These are phyloP conservation scores for Gymnopilus junonius DNA, from an alignment of 768 basidiomycete genomes.

Conservation along the genomic window DNA sequence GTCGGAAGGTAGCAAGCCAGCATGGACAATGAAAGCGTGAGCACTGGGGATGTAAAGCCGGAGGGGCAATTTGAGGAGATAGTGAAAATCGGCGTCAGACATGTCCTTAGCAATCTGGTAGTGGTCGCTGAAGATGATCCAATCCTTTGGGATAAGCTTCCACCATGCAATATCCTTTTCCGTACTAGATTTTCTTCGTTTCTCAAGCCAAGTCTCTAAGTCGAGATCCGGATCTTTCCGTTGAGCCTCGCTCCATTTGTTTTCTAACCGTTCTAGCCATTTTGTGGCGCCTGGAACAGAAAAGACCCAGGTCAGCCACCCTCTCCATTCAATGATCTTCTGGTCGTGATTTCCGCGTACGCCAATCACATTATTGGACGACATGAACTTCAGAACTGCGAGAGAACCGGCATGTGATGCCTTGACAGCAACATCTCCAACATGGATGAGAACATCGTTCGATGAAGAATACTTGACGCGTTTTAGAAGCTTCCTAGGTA, in stretches of 20 bases:
- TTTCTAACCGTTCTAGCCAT: conserved; percentile 62
- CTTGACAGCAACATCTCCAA: conserved; percentile 84
- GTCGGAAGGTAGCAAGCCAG: conserved; percentile 78
- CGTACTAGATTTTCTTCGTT: conserved; percentile 16
- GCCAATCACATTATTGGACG: conserved; percentile 65
- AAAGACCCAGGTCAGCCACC: conserved; percentile 83
- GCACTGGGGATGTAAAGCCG: conserved; percentile 74
- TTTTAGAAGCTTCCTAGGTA: conserved; percentile 61
- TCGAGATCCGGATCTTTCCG: conserved; percentile 10
- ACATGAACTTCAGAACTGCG: conserved; percentile 67
- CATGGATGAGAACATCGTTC: conserved; percentile 75
- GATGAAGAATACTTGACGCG: conserved; percentile 61
- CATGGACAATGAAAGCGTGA: conserved; percentile 82
- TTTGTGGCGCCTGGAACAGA: conserved; percentile 44
- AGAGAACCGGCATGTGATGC: conserved; percentile 64
- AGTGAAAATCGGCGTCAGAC: conserved; percentile 65
- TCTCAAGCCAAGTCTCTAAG: conserved; percentile 21
- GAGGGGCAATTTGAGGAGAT: conserved; percentile 76
- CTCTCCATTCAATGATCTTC: conserved; percentile 85
- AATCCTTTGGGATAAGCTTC: conserved; percentile 62
- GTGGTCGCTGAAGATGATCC: conserved; percentile 78
- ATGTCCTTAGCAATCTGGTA: conserved; percentile 76
- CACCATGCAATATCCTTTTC: conserved; percentile 43
- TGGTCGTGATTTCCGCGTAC: conserved; percentile 97
- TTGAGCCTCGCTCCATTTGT: conserved; percentile 42